Base-by-base conservation (phyloP, 768 basidiomycete genomes). In the Collybiopsis confluens region DNA sequence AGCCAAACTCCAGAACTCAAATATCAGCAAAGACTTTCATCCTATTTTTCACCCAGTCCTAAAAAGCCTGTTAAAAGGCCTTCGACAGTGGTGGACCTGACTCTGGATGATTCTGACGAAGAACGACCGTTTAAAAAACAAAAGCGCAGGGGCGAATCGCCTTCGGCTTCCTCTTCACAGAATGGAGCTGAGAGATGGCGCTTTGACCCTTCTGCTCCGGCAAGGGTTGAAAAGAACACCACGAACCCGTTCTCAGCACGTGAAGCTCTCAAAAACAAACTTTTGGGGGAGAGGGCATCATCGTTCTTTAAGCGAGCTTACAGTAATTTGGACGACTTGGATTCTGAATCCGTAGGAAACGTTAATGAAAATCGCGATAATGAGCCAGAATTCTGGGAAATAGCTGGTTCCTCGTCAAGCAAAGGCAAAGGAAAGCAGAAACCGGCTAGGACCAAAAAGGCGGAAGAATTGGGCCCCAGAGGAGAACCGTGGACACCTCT, bases 401-500 rank as follows among this genome's bases (percentile, higher is more conserved):
- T 16, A 70, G 72, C n/a, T 16, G 38, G 38, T 6, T n/a, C 38
- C 6, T 40, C 38, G 13, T 40, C 38, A n/a, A 40, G 16, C 4
- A 40, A 40, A n/a, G 38, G 15, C 18, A 50, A 43, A 45, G 49
- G 49, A 33, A 56, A 50, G 26, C 54, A 43, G 43, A 58, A 51
- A 53, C 15, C 46, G 16, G 59, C 38, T 11, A 66, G 57, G 54
- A 54, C 51, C 55, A 66, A 61, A 43, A 62, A 63, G 36, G 59
- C 72, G 70, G 68, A 68, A 26, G 76, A 76, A 54, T 56, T 86
- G 21, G 90, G 90, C 1, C 86, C 88, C n/a, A 79, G 82, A 55
- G 90, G 89, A 0, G 63, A 85, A 64, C 47, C 82, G 9, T 92
- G 85, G 58, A 92, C 91, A 2, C 87, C 88, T 1, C 64, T 92